phyloP scores from a whole-genome alignment of 768 basidiomycete species.

The Termitomyces sp. region DNA sequence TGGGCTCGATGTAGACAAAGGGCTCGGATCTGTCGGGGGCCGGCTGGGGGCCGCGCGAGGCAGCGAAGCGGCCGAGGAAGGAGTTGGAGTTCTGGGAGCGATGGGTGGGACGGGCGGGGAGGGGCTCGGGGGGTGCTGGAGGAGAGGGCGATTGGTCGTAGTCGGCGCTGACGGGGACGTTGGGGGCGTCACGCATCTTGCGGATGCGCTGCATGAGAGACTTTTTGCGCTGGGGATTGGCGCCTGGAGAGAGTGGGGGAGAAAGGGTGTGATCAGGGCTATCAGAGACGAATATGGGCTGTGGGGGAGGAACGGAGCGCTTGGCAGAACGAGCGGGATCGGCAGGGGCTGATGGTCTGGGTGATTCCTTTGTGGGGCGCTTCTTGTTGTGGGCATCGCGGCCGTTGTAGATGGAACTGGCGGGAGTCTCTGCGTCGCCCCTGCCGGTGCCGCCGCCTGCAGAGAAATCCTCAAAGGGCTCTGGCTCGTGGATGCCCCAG shows the following conservation, averaged over 20 bases:
- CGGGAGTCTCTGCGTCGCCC: slow-evolving; percentile 49
- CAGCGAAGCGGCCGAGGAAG: slow-evolving; percentile 66
- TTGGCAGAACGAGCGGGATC: slow-evolving; percentile 14
- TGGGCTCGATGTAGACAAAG: slow-evolving; percentile 61
- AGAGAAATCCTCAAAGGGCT: slow-evolving; percentile 86
- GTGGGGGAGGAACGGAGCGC: slow-evolving; percentile 68
- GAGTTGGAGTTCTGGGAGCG: slow-evolving; percentile 72
- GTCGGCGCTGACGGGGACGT: slow-evolving; percentile 60
- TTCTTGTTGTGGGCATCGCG: slow-evolving; percentile 39
- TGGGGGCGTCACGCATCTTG: slow-evolving; percentile 83
- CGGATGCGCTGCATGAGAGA: slow-evolving; percentile 86
- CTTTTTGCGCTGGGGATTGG: slow-evolving; percentile 63
- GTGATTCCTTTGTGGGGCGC: slow-evolving; percentile 39
- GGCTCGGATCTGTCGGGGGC: slow-evolving; percentile 41
- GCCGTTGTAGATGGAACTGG: slow-evolving; percentile 67
- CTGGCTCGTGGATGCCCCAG: slow-evolving; percentile 90
- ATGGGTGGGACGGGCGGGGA: slow-evolving; percentile 55
- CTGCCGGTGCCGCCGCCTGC: slow-evolving; percentile 63
- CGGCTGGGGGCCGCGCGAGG: slow-evolving; percentile 19
- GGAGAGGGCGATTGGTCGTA: slow-evolving; percentile 36
- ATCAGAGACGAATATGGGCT: slow-evolving; percentile 75
- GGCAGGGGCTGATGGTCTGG: slow-evolving; percentile 32
- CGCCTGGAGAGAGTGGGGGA: slow-evolving; percentile 39
- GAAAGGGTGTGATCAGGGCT: slow-evolving; percentile 30
- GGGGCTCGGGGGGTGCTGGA: slow-evolving; percentile 22